A percentile compares a stretch with the other conserved stretches of the same genome.
These are phyloP conservation scores for Globisporangium camurandrum DNA, from an alignment of 352 stramenopile genomes.

Conservation along the genomic window DNA sequence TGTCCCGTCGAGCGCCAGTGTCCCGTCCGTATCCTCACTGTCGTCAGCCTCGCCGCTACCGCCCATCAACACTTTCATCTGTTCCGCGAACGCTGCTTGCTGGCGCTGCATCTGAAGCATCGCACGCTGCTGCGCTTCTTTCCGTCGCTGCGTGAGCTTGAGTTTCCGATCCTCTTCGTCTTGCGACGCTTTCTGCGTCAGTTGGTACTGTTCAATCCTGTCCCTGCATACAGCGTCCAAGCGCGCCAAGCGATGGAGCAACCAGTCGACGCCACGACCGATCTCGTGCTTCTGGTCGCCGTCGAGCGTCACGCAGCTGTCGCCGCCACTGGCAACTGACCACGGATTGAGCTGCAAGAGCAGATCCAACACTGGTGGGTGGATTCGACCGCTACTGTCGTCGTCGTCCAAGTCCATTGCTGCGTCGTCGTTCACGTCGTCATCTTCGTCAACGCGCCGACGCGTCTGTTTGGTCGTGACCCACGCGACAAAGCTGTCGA, in stretches of 20 bases:
- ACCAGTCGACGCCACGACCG: slow-evolving; percentile 68
- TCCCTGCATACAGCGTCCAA: slow-evolving; percentile 33
- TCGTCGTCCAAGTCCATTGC: too few relatives aligned
- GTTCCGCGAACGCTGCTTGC: slow-evolving; percentile 70
- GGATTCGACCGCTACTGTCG: too few relatives aligned
- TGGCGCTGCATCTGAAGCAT: slow-evolving; percentile 76
- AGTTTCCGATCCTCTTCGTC: slow-evolving; percentile 67
- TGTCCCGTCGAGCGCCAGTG: not conserved
- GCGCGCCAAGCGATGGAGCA: slow-evolving; percentile 57
- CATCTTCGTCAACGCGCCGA: slow-evolving; percentile 18
- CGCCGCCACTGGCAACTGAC: slow-evolving; percentile 41
- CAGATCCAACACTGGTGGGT: slow-evolving; percentile 39
- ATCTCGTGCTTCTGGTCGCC: slow-evolving; percentile 83
- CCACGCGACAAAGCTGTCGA: slow-evolving; percentile 54
- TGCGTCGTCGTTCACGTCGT: too few relatives aligned
- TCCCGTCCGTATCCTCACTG: slow-evolving; percentile 5
- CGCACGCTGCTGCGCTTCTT: slow-evolving; percentile 69
- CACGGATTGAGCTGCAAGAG: slow-evolving; percentile 73
- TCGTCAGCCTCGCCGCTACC: slow-evolving; percentile 42
- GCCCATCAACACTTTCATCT: slow-evolving; percentile 57
- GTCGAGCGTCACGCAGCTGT: slow-evolving; percentile 54
- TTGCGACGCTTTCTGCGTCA: slow-evolving; percentile 46
- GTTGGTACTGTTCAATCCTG: slow-evolving; percentile 47
- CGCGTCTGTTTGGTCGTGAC: slow-evolving; percentile 37
- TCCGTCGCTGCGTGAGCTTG: slow-evolving; percentile 43